These are phyloP conservation scores for Chaetomium tenue DNA, from an alignment of 495 filamentous ascomycete genomes.

Conservation along the genomic window DNA sequence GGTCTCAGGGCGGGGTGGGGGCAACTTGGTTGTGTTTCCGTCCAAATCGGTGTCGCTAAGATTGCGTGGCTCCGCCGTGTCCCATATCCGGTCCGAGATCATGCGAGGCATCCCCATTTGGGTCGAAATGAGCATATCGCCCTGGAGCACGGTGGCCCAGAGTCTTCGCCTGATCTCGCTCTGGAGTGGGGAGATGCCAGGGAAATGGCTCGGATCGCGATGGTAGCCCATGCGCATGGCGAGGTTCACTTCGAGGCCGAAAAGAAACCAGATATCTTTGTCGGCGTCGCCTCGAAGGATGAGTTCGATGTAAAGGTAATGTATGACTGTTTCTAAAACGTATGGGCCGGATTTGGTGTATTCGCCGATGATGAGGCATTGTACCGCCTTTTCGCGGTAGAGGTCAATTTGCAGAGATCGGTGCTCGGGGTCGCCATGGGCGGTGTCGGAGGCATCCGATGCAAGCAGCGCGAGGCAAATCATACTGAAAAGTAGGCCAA, in stretches of 20 bases:
- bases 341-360: conserved; percentile 44
- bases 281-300: conserved; percentile 34
- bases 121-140: conserved; percentile 31
- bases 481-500: conserved; percentile 11
- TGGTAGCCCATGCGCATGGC: conserved; percentile 46
- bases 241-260: conserved; percentile 39
- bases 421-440: conserved; percentile 7
- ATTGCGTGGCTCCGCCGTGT: conserved; percentile 42
- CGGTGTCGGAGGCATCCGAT: conserved; percentile 8
- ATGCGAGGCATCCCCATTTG: conserved; percentile 38
- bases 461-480: conserved; percentile 5
- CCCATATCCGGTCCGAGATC: conserved; percentile 28
- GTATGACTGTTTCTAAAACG: conserved; percentile 44
- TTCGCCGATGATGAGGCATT: conserved; percentile 41
- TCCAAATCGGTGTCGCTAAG: conserved; percentile 42
- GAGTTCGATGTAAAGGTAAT: conserved; percentile 42
- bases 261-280: conserved; percentile 43
- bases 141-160: conserved; percentile 36
- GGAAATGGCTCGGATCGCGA: conserved; percentile 41
- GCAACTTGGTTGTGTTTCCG: conserved; percentile 34
- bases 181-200: conserved; percentile 36
- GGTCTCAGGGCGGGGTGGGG: conserved; percentile 39
- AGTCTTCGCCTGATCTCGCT: conserved; percentile 41
- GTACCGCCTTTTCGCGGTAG: conserved; percentile 18
- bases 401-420: background rate